These are phyloP conservation scores for Suillus americanus DNA, from an alignment of 768 basidiomycete species.

Conservation along the genomic window DNA sequence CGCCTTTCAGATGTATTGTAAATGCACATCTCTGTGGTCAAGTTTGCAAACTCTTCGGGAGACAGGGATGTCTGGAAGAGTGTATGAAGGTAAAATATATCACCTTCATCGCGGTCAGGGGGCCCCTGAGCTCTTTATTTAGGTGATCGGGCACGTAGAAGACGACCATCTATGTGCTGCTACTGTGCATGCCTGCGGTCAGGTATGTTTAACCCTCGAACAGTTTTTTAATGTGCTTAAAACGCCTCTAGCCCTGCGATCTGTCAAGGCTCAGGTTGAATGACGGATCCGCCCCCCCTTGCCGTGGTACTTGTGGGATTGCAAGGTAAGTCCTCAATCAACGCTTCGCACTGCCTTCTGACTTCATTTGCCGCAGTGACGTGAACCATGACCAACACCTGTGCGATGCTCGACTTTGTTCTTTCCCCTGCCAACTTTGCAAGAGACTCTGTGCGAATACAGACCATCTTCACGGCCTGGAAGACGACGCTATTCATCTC, in stretches of 20 bases:
- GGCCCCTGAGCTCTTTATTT: not conserved
- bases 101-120: not conserved
- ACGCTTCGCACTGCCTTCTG: not conserved
- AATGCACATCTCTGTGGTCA: constrained; percentile 55
- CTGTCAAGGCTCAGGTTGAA: constrained; percentile 30
- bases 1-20: constrained; percentile 44
- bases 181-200: constrained; percentile 52
- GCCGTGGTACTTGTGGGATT: constrained; percentile 42
- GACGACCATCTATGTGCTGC: constrained; percentile 56
- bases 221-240: not conserved
- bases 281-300: constrained; percentile 36
- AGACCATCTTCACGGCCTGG: constrained; percentile 55
- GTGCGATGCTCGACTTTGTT: constrained; percentile 54
- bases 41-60: constrained; percentile 44
- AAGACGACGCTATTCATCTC: constrained; percentile 42
- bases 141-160: constrained; percentile 49
- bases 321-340: constrained; percentile 33
- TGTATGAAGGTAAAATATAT: constrained; percentile 47
- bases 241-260: constrained; percentile 39
- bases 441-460: constrained; percentile 47
- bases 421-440: constrained; percentile 54
- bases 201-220: constrained; percentile 31
- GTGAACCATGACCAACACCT: constrained; percentile 43
- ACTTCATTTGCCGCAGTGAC: constrained; percentile 34
- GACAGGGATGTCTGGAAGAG: constrained; percentile 49